Base-by-base conservation (phyloP, 2,329 filamentous ascomycete genomes). In the Pezizomycotina sp. region DNA sequence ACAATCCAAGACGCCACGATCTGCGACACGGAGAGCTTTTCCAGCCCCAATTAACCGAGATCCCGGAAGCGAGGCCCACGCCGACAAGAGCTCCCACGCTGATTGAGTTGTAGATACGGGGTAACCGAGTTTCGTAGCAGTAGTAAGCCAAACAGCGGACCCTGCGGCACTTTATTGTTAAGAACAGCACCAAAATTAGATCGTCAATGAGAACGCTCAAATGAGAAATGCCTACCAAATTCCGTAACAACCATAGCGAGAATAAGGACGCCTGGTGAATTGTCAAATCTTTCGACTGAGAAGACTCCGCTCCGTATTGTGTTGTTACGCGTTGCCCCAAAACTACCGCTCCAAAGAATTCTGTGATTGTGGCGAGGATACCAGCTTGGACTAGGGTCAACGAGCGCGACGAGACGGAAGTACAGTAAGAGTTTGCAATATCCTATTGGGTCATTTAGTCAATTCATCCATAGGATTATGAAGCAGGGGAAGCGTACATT, bases 381-480 rank as follows among this genome's bases (percentile, higher is more conserved):
- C 76, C 76, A 46, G 72, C 76, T 58, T 75, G 71, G 48, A 69
- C 58, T 60, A 80, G 77, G 2, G 72, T 63, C 52, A 81, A 64
- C 47, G 78, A 83, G 35, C 78, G 62, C n/a, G 78, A 83, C 13
- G 78, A 83, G 41, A 84, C 77, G 51, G 70, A 76, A 50, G 79
- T 84, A 5, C 78, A 78, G 74, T 77, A 84, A 32, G 78, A 63
- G 60, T 86, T 86, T 53, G 79, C 78, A 38, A 86, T 78, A 76
- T 84, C 79, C 72, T 76, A 41, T 34, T 31, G 37, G n/a, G 7
- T 18, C 6, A 16, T n/a, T 29, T 32, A 38, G 26, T 27, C 13
- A 22, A 28, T 23, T 5, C 10, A 15, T 4, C n/a, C 6, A 5
- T 10, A 22, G 16, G 10, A 41, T 50, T 5, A 51, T 33, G 33